Base-by-base conservation (phyloP, 176 grass and related monocot species). In the Cocos nucifera region DNA sequence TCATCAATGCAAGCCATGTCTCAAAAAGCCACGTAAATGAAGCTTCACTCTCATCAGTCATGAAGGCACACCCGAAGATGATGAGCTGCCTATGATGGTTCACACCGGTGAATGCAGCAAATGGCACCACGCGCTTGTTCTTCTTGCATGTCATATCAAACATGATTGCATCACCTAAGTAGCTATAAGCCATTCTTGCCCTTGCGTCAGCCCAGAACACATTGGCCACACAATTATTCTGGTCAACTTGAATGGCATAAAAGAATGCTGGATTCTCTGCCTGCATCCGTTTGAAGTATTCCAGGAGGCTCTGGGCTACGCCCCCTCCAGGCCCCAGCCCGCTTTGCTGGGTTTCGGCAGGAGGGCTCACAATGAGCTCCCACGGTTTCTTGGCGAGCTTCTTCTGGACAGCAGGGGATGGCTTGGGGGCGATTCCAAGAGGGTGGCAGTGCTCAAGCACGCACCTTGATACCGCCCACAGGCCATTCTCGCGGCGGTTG, bases 271-370 rank as follows among this genome's bases (percentile, higher is more conserved):
- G 80, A 65, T 84, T 89, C 5, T 84, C 72, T 15, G 54, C 51
- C 59, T 83, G 85, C 83, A 86, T 78, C 54, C 61, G 65, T 63
- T 83, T 88, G 73, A 88, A 88, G 59, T 88, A 75, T 59, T 88
- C 80, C 17, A 88, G 25, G 19, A 88, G 63, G 29, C 85, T 79
- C 28, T 88, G 85, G 5, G 76, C 72, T 32, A 88, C 79, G 4
- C 76, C 73, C 17, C 85, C 76, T 1, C 79, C 79, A 5, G 67
- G 79, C 6, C 75, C 79, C n/a, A 88, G 57, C 56, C 70, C 66
- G 22, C 59, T 82, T 54, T 71, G 80, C 25, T 62, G 23, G 22
- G 26, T 58, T 19, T 58, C 14, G 24, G 24, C 14, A 3, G 29
- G 17, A 18, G 66, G 50, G 23, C n/a, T 28, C 57, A 64, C 25